A percentile compares a stretch with the other conserved stretches of the same genome.
Evolutionary conservation across 192 early-diverging fungal genomes (phyloP).

Genomic region (Phlyctochytrium arcticum): DNA sequence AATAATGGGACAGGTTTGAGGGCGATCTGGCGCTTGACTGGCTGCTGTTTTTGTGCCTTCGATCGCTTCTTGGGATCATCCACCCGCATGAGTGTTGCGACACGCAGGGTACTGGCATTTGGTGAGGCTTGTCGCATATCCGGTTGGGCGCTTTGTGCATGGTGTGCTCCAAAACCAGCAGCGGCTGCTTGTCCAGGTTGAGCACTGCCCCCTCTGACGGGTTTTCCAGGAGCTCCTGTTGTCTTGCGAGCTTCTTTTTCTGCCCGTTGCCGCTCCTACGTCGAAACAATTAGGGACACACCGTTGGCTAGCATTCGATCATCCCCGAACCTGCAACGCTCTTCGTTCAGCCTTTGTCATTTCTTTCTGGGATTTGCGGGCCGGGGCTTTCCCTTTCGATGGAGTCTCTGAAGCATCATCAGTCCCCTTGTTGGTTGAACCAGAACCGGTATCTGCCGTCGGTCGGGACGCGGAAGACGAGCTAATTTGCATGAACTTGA

Average conservation of each 20-base stretch:
- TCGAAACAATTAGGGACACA: background rate
- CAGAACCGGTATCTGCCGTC: too few relatives aligned
- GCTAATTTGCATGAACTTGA: too few relatives aligned
- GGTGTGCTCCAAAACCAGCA: conserved; percentile 24
- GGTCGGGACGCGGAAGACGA: too few relatives aligned
- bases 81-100: conserved; percentile 23
- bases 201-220: background rate
- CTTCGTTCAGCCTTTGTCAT: conserved; percentile 91
- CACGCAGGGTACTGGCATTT: conserved; percentile 22
- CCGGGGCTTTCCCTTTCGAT: conserved; percentile 3
- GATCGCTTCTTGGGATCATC: conserved; percentile 15
- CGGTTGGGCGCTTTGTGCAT: conserved; percentile 3
- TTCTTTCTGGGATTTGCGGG: conserved; percentile 46
- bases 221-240: conserved; percentile 27
- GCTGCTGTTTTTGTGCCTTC: conserved; percentile 23
- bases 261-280: conserved; percentile 68
- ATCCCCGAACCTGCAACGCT: conserved; percentile 61
- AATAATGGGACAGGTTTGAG: conserved; percentile 62
- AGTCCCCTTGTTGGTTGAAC: too few relatives aligned
- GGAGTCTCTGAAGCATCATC: too few relatives aligned
- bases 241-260: conserved; percentile 57
- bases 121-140: conserved; percentile 16
- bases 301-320: background rate
- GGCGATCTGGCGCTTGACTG: conserved; percentile 13
- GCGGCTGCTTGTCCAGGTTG: conserved; percentile 9